phyloP scores from a whole-genome alignment of 331 rosid genomes.

The Stylosanthes scabra region DNA sequence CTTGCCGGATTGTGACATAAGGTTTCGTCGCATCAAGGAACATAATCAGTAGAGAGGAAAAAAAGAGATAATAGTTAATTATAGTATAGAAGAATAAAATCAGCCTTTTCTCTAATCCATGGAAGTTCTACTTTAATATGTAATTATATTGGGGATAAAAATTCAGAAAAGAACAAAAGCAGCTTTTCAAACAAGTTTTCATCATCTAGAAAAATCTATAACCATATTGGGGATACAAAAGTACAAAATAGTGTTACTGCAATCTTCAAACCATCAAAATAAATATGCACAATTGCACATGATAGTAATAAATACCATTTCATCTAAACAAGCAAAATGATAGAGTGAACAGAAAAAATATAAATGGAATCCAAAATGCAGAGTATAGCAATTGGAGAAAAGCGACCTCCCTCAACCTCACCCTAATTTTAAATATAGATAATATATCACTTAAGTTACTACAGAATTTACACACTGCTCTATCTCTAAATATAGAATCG shows the following conservation, averaged over 20 bases:
- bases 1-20: too few relatives aligned
- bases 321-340: slow-evolving; percentile 83
- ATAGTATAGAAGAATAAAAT: too few relatives aligned
- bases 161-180: slow-evolving; percentile 8
- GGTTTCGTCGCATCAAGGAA: too few relatives aligned
- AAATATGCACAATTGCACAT: slow-evolving; percentile 2
- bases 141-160: too few relatives aligned
- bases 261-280: slow-evolving; percentile 37
- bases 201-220: slow-evolving; percentile 85
- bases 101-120: too few relatives aligned
- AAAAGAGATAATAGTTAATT: too few relatives aligned
- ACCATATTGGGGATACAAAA: slow-evolving; percentile 40
- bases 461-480: slow-evolving; percentile 8
- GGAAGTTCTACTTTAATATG: too few relatives aligned
- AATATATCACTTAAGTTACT: slow-evolving; percentile 38
- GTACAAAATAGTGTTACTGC: slow-evolving; percentile 28
- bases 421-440: too few relatives aligned
- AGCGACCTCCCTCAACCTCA: too few relatives aligned
- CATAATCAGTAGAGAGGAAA: too few relatives aligned
- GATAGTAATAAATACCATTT: slow-evolving; percentile 80
- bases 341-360: slow-evolving; percentile 50
- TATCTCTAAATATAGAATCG: slow-evolving; percentile 28
- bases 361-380: slow-evolving; percentile 34
- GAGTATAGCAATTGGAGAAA: too few relatives aligned
- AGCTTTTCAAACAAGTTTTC: slow-evolving; percentile 79